A percentile compares a stretch with the other conserved stretches of the same genome.
phyloP scores from a whole-genome alignment of 2,329 filamentous ascomycete species.

The Cryphonectria naterciae region DNA sequence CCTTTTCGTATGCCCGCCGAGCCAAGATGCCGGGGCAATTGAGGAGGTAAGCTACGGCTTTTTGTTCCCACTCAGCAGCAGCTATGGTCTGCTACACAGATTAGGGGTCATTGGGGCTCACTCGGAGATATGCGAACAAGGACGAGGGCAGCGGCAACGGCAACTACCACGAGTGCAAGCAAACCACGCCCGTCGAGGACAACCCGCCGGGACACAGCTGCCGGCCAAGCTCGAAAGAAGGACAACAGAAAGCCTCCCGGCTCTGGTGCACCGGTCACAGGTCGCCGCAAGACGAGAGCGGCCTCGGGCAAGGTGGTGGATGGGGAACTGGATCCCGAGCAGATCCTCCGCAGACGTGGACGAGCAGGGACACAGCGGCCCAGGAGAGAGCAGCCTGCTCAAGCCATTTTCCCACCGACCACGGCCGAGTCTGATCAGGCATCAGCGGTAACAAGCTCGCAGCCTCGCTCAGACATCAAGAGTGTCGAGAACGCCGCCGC shows the following conservation, averaged over 20 bases:
- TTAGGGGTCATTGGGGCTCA: neutral
- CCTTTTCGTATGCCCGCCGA: neutral
- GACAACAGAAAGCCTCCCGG: neutral
- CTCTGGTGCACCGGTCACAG: neutral
- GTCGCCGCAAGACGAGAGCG: slow-evolving; percentile 1
- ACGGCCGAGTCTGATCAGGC: neutral
- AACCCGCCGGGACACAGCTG: neutral
- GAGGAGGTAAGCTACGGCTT: neutral
- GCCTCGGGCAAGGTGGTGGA: neutral
- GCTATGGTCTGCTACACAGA: neutral
- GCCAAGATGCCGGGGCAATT: neutral
- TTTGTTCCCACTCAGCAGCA: neutral
- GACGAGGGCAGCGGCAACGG: neutral
- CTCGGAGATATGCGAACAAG: neutral
- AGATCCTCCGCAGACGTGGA: neutral
- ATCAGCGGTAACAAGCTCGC: neutral
- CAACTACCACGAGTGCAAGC: neutral
- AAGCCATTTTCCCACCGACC: neutral
- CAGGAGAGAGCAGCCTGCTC: neutral
- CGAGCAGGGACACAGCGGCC: neutral
- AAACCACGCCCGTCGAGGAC: neutral
- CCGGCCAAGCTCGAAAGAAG: neutral
- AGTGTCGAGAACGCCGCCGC: neutral
- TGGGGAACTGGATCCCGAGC: neutral
- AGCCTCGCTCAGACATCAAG: neutral